phyloP scores from a whole-genome alignment of 345 rosid species.

The Melaleuca alternifolia region DNA sequence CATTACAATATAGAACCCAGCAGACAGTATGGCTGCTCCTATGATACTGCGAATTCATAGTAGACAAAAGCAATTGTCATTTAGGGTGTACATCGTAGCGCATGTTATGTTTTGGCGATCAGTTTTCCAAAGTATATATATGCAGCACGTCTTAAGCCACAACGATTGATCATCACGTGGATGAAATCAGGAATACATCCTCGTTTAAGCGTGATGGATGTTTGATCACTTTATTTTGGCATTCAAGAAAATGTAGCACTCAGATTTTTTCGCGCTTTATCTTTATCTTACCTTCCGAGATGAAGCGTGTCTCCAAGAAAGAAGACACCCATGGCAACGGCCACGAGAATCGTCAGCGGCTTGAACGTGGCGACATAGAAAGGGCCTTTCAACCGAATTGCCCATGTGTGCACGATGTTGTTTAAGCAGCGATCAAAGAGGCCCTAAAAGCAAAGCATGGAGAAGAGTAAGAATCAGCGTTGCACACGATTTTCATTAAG shows the following conservation, averaged over 20 bases:
- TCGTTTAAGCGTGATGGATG: neutral
- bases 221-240: neutral
- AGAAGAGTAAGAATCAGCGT: neutral
- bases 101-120: neutral
- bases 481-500: neutral
- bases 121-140: neutral
- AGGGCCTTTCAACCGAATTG: neutral
- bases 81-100: neutral
- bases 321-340: conserved; percentile 1
- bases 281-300: neutral
- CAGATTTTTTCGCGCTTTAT: fast-evolving
- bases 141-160: neutral
- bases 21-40: conserved; percentile 14
- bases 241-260: neutral
- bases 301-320: conserved; percentile 2
- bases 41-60: conserved; percentile 4
- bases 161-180: neutral
- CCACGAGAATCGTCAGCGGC: neutral
- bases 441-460: neutral
- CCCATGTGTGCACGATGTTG: neutral
- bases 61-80: neutral
- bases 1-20: conserved; percentile 22
- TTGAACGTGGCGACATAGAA: neutral
- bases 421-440: neutral
- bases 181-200: neutral